These are phyloP conservation scores for Leccinum longicurvipes DNA, from an alignment of 768 basidiomycete species.

Conservation along the genomic window DNA sequence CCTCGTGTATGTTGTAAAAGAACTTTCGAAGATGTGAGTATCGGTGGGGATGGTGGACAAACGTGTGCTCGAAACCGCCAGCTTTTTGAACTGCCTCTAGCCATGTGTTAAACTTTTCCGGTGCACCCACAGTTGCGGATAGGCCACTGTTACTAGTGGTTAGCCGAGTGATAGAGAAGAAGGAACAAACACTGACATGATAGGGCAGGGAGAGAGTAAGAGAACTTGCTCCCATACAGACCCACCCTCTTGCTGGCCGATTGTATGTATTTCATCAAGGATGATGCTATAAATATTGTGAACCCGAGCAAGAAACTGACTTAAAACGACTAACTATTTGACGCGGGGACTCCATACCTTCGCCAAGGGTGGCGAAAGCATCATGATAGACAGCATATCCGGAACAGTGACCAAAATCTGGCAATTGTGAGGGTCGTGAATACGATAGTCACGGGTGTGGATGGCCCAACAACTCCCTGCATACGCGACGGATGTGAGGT, in stretches of 20 bases:
- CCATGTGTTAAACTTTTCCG: slow-evolving; percentile 65
- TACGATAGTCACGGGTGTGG: slow-evolving; percentile 61
- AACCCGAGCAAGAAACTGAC: neutral
- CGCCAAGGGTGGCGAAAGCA: slow-evolving; percentile 65
- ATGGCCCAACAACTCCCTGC: slow-evolving; percentile 61
- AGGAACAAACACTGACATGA: slow-evolving; percentile 49
- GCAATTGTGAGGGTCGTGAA: slow-evolving; percentile 61
- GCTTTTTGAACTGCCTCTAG: slow-evolving; percentile 56
- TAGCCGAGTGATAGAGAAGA: neutral
- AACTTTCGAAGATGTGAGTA: slow-evolving; percentile 75
- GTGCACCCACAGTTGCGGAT: slow-evolving; percentile 67
- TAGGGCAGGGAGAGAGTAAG: slow-evolving; percentile 63
- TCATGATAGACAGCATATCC: slow-evolving; percentile 64
- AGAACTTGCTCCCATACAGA: slow-evolving; percentile 76
- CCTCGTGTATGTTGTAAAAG: slow-evolving; percentile 41
- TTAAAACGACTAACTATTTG: slow-evolving; percentile 42
- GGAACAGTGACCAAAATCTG: slow-evolving; percentile 77
- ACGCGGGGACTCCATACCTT: slow-evolving; percentile 59
- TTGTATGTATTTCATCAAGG: slow-evolving; percentile 54
- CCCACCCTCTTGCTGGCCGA: slow-evolving; percentile 68
- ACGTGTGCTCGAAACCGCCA: slow-evolving; percentile 55
- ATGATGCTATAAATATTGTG: slow-evolving; percentile 48
- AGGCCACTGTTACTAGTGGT: slow-evolving; percentile 47
- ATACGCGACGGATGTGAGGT: neutral
- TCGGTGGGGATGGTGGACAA: slow-evolving; percentile 62